Conservation (phyloP, 306 rosid genomes). For the Quercus suber region DNA sequence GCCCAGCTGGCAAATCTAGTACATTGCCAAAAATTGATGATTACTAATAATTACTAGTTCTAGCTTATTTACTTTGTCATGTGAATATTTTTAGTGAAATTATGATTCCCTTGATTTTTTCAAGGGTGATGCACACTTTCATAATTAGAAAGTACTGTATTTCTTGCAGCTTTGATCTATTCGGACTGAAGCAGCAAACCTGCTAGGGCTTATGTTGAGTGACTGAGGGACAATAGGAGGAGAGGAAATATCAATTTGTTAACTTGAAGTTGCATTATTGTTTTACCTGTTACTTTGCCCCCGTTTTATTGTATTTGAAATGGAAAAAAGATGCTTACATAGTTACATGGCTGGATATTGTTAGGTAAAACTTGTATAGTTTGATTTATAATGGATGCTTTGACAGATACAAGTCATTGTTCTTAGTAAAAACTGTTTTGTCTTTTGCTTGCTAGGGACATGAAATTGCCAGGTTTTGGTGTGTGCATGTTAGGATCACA, state of each 20-base stretch:
- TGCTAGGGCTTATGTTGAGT: not conserved
- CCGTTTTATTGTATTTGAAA: not conserved
- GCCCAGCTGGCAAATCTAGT: not conserved
- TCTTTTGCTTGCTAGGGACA: slow-evolving; percentile 15
- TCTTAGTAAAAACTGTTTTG: not conserved
- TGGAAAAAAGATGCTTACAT: not conserved
- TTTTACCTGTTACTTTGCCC: not conserved
- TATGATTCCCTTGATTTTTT: not conserved
- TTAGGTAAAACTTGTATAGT: not conserved
- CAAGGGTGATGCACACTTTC: not conserved
- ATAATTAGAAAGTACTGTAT: not conserved
- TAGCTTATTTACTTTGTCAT: not conserved
- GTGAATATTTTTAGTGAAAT: not conserved
- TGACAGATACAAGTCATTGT: not conserved
- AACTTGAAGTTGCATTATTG: not conserved
- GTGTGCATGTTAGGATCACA: not conserved
- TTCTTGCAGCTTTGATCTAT: not conserved
- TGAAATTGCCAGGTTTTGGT: slow-evolving; percentile 7
- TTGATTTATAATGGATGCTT: not conserved
- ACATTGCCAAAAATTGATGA: not conserved
- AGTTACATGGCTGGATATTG: not conserved
- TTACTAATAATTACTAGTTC: not conserved
- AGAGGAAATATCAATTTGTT: not conserved
- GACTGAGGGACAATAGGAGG: not conserved
- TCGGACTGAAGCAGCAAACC: not conserved